phyloP scores from a whole-genome alignment of 345 rosid genomes.

The Acer negundo region DNA sequence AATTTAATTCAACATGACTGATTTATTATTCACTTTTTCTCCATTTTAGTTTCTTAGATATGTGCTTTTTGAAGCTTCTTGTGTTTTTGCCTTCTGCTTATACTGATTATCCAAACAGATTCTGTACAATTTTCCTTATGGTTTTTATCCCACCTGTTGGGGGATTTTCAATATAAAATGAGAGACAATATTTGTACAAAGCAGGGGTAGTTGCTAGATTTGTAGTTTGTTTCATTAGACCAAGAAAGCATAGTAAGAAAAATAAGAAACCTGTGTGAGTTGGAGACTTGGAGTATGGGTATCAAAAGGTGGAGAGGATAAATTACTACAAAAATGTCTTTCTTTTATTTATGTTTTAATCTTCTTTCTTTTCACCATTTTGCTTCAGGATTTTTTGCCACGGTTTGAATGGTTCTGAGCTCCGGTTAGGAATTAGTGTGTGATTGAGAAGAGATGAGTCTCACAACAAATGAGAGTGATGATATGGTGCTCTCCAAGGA shows the following conservation, averaged over 20 bases:
- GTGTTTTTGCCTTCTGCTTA: not conserved
- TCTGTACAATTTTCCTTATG: not conserved
- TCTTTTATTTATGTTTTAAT: conserved; percentile 7
- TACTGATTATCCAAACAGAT: not conserved
- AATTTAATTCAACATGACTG: not conserved
- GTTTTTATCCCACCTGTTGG: conserved; percentile 9
- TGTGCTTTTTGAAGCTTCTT: not conserved
- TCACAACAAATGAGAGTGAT: conserved; percentile 55
- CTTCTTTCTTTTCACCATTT: conserved; percentile 17
- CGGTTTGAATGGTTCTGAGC: conserved; percentile 44
- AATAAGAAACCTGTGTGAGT: conserved; percentile 11
- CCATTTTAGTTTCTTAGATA: not conserved
- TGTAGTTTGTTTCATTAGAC: conserved; percentile 7
- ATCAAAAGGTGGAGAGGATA: conserved; percentile 21
- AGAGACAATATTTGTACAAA: conserved; percentile 18
- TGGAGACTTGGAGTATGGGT: conserved; percentile 35
- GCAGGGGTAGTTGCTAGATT: conserved; percentile 7
- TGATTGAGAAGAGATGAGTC: conserved; percentile 68
- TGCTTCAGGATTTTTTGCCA: conserved; percentile 40
- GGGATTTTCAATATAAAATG: conserved; percentile 9
- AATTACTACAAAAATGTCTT: not conserved
- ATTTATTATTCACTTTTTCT: not conserved
- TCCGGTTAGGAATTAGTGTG: conserved; percentile 36
- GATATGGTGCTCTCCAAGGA: conserved; percentile 56
- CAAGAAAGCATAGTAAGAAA: not conserved